phyloP scores from a whole-genome alignment of 2,329 filamentous ascomycete species.

The Monosporascus sp. region DNA sequence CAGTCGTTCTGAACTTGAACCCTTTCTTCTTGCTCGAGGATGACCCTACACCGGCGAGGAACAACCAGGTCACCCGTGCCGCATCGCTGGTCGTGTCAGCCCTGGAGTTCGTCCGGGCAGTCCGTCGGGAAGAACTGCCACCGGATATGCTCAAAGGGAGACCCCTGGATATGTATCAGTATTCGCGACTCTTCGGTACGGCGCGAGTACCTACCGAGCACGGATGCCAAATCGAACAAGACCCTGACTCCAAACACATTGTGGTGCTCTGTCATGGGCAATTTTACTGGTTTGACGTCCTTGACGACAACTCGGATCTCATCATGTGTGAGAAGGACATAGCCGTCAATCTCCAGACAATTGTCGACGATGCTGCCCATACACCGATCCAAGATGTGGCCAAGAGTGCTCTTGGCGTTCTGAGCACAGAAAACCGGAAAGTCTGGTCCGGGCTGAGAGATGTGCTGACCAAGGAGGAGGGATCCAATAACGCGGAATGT shows the following conservation, averaged over 20 bases:
- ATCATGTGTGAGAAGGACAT: constrained; percentile 98
- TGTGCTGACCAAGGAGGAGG: constrained; percentile 76
- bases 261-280: constrained; percentile 92
- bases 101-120: constrained; percentile 85
- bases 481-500: constrained; percentile 92
- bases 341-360: constrained; percentile 83
- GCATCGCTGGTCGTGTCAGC: constrained; percentile 89
- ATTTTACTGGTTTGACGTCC: constrained; percentile 97
- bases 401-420: constrained; percentile 87
- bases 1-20: constrained; percentile 94
- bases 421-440: constrained; percentile 95
- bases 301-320: constrained; percentile 88
- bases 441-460: constrained; percentile 91
- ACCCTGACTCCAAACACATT: constrained; percentile 87
- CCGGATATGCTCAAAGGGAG: constrained; percentile 80
- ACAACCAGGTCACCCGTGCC: constrained; percentile 92
- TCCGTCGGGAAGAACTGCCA: constrained; percentile 85
- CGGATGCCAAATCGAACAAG: constrained; percentile 93
- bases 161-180: constrained; percentile 97
- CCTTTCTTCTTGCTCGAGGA: constrained; percentile 97
- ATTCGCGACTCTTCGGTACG: constrained; percentile 90
- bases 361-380: constrained; percentile 84
- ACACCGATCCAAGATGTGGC: constrained; percentile 90
- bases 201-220: constrained; percentile 90
- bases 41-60: constrained; percentile 91